phyloP scores from a whole-genome alignment of 2,329 filamentous ascomycete species.

The Dothideomycetes sp. region DNA sequence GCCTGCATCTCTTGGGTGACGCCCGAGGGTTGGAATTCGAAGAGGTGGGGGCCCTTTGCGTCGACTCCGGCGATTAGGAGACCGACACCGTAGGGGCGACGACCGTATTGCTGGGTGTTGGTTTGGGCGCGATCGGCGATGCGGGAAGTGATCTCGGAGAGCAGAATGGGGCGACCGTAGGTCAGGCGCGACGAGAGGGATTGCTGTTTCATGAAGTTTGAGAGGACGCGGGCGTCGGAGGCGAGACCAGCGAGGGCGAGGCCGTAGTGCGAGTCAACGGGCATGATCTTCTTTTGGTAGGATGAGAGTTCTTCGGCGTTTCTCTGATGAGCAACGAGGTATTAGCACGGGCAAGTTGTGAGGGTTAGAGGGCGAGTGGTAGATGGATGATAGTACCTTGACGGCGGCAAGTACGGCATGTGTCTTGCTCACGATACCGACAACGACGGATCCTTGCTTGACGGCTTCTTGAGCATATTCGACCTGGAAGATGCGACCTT shows the following conservation, averaged over 20 bases:
- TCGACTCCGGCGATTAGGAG: slow-evolving; percentile 89
- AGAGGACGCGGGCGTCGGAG: slow-evolving; percentile 94
- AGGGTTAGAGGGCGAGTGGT: background rate
- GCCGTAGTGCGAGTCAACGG: slow-evolving; percentile 89
- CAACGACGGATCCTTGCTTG: slow-evolving; percentile 97
- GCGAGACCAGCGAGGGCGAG: slow-evolving; percentile 94
- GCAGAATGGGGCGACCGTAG: slow-evolving; percentile 85
- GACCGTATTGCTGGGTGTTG: slow-evolving; percentile 96
- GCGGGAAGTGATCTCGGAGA: slow-evolving; percentile 79
- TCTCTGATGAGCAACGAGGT: slow-evolving; percentile 48
- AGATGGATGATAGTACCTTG: slow-evolving; percentile 55
- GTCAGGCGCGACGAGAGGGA: slow-evolving; percentile 91
- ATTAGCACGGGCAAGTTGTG: background rate
- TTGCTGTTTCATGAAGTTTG: slow-evolving; percentile 99
- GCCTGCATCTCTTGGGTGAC: slow-evolving; percentile 97
- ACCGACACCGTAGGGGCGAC: slow-evolving; percentile 91
- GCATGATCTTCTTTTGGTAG: slow-evolving; percentile 99
- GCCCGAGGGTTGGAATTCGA: slow-evolving; percentile 94
- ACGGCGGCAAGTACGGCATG: slow-evolving; percentile 91
- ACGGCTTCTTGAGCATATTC: slow-evolving; percentile 98
- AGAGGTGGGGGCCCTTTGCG: slow-evolving; percentile 86
- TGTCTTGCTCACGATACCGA: slow-evolving; percentile 95
- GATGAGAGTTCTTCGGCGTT: slow-evolving; percentile 99
- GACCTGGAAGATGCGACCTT: slow-evolving; percentile 98
- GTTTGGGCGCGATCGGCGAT: slow-evolving; percentile 95